These are phyloP conservation scores for Parietaria judaica DNA, from an alignment of 306 rosid genomes.

Conservation along the genomic window DNA sequence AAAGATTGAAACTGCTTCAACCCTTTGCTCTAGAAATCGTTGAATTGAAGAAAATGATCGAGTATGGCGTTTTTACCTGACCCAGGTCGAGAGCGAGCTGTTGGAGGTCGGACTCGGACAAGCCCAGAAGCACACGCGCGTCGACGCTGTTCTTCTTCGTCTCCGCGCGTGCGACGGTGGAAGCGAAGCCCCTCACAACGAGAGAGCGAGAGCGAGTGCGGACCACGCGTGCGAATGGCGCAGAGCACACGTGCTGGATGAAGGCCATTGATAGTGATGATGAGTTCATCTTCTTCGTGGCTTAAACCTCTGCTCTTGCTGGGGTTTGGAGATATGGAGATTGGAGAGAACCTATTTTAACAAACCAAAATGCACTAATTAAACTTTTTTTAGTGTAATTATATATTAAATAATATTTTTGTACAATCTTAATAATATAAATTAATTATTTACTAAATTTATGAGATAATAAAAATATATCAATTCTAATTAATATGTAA, in stretches of 20 bases:
- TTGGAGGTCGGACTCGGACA: slow-evolving; percentile 76
- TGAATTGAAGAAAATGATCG: neutral
- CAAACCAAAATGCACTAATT: too few species aligned
- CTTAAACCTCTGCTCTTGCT: too few species aligned
- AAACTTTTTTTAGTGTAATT: too few species aligned
- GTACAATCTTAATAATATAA: too few species aligned
- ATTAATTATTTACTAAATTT: too few species aligned
- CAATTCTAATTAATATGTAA: too few species aligned
- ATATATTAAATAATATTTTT: too few species aligned
- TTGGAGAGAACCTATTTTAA: neutral
- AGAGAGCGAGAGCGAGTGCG: slow-evolving; percentile 30
- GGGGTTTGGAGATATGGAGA: neutral
- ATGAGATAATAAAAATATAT: too few species aligned
- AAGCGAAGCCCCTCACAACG: slow-evolving; percentile 14
- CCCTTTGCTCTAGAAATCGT: too few species aligned
- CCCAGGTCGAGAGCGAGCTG: slow-evolving; percentile 58
- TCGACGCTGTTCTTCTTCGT: slow-evolving; percentile 5
- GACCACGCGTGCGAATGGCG: slow-evolving; percentile 51
- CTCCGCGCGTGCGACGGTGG: slow-evolving; percentile 2
- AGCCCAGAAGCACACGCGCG: slow-evolving; percentile 67
- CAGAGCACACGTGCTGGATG: slow-evolving; percentile 50
- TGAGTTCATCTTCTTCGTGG: neutral
- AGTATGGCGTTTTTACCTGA: slow-evolving; percentile 39
- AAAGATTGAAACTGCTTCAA: neutral
- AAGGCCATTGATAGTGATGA: slow-evolving; percentile 49